Conservation (phyloP, 2,329 filamentous ascomycete species). For the Trichoderma sp. region DNA sequence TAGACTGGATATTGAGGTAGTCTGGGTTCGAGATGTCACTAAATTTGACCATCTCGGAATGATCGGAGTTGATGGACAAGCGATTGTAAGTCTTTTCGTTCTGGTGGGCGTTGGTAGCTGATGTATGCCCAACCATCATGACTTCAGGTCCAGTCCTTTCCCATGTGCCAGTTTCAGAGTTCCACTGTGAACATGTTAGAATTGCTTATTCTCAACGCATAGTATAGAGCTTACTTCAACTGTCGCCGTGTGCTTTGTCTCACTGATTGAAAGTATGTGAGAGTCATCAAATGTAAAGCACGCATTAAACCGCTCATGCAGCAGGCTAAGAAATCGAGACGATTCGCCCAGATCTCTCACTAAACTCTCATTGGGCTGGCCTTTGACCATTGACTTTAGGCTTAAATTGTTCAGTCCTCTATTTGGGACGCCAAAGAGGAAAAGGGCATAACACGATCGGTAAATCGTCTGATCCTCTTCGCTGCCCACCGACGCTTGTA, state of each 20-base stretch:
- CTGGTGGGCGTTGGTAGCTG: slow-evolving; percentile 31
- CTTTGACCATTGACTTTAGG: slow-evolving; percentile 29
- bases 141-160: slow-evolving; percentile 26
- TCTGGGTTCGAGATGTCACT: neutral
- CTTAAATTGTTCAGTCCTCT: slow-evolving; percentile 31
- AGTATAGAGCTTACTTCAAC: slow-evolving; percentile 25
- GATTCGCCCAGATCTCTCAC: slow-evolving; percentile 30
- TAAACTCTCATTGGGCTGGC: slow-evolving; percentile 32
- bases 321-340: slow-evolving; percentile 29
- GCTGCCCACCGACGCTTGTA: slow-evolving; percentile 23
- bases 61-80: slow-evolving; percentile 29
- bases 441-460: slow-evolving; percentile 29
- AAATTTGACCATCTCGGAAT: slow-evolving; percentile 34
- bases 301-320: slow-evolving; percentile 29
- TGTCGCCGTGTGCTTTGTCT: slow-evolving; percentile 28
- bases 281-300: slow-evolving; percentile 27
- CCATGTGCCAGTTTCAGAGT: neutral
- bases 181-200: neutral
- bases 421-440: slow-evolving; percentile 37
- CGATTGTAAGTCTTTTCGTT: slow-evolving; percentile 29
- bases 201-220: neutral
- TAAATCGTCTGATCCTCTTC: slow-evolving; percentile 21
- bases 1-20: neutral
- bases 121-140: slow-evolving; percentile 33
- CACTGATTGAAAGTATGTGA: slow-evolving; percentile 29